phyloP scores from a whole-genome alignment of 2,329 filamentous ascomycete species.

The Furcasterigmium sp. region DNA sequence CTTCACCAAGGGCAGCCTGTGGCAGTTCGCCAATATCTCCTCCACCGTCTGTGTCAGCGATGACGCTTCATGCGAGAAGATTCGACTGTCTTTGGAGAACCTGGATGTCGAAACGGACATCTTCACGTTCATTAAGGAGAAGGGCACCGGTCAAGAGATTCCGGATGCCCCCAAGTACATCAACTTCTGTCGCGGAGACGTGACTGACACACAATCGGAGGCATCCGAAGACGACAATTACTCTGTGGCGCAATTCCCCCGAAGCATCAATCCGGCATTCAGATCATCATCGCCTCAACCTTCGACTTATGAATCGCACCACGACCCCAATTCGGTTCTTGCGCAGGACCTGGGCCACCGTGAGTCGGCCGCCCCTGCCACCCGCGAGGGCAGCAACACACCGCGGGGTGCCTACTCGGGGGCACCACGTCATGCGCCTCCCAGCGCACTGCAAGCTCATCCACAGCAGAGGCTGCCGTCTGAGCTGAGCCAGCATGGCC shows the following conservation, averaged over 20 bases:
- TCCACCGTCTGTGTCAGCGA: conserved; percentile 98
- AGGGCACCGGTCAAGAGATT: conserved; percentile 92
- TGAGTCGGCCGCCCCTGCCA: conserved; percentile 37
- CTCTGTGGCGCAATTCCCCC: conserved; percentile 91
- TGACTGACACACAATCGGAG: conserved; percentile 75
- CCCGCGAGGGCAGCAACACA: conserved; percentile 45
- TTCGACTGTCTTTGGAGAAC: conserved; percentile 84
- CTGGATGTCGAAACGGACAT: conserved; percentile 98
- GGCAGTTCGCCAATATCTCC: conserved; percentile 96
- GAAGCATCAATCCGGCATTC: conserved; percentile 93
- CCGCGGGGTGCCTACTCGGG: conserved; percentile 38
- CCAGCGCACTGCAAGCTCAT: conserved; percentile 10
- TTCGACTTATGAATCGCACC: conserved; percentile 86
- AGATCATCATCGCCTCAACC: conserved; percentile 94
- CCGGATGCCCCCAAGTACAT: conserved; percentile 97
- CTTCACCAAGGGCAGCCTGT: conserved; percentile 95
- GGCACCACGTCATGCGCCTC: conserved; percentile 4
- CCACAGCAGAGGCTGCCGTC: conserved; percentile 27
- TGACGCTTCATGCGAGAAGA: conserved; percentile 93
- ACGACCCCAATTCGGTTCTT: conserved; percentile 74
- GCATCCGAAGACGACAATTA: conserved; percentile 83
- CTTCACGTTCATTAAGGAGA: conserved; percentile 77
- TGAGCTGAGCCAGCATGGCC: conserved; percentile 50
- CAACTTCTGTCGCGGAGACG: conserved; percentile 92
- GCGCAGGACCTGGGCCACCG: conserved; percentile 63